A percentile compares a stretch with the other conserved stretches of the same genome.
Conservation (phyloP, 176 grass and related monocot species). For the Triticum aestivum region IWGSC_CS_RefSeq_v2.1 NC_057806.1:497200285-497200784, state of each 20-base stretch:
- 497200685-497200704: not conserved
- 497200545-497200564: no score
- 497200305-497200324: not conserved
- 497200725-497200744: no score
- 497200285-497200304: not conserved
- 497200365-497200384: no score
- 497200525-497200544: not conserved
- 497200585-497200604: not conserved
- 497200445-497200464: not conserved
- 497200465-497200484: not conserved
- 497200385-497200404: no score
- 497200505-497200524: not conserved
- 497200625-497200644: not conserved
- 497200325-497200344: not conserved
- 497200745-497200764: no score
- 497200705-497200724: no score
- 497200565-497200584: not conserved
- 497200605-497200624: not conserved
- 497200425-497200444: not conserved
- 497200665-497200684: not conserved
- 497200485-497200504: not conserved
- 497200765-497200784: no score
- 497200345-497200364: not conserved
- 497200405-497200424: not conserved
- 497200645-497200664: not conserved